Evolutionary conservation across 192 early-diverging fungal genomes (phyloP).

Genomic region (Podila epicladia): DNA sequence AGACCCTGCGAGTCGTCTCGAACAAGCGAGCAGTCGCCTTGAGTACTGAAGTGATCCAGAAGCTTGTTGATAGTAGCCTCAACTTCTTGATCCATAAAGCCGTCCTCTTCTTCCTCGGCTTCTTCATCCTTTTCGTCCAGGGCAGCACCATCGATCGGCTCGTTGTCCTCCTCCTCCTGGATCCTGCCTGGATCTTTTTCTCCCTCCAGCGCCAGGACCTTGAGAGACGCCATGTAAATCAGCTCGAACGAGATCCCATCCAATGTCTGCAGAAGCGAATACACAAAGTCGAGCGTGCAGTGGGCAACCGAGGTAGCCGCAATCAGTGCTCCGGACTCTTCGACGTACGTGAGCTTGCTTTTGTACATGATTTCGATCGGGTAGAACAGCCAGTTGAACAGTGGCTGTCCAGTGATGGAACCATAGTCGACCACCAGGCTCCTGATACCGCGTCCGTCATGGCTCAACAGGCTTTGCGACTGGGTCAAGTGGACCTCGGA

Average conservation of each 20-base stretch:
- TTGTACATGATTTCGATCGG: slow-evolving; percentile 40
- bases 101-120: slow-evolving; percentile 43
- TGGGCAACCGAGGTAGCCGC: slow-evolving; percentile 38
- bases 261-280: slow-evolving; percentile 41
- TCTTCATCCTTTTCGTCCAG: slow-evolving; percentile 10
- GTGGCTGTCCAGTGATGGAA: slow-evolving; percentile 36
- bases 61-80: slow-evolving; percentile 26
- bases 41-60: slow-evolving; percentile 45
- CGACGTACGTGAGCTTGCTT: slow-evolving; percentile 42
- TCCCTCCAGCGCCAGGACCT: slow-evolving; percentile 32
- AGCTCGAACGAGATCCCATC: slow-evolving; percentile 48
- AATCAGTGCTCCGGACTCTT: slow-evolving; percentile 44
- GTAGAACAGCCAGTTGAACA: slow-evolving; percentile 50
- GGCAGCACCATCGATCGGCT: not conserved
- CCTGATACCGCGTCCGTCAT: slow-evolving; percentile 40
- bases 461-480: slow-evolving; percentile 35
- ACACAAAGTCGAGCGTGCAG: slow-evolving; percentile 37
- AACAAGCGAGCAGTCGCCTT: slow-evolving; percentile 34
- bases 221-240: slow-evolving; percentile 38
- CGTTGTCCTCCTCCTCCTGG: slow-evolving; percentile 5
- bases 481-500: slow-evolving; percentile 15
- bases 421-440: slow-evolving; percentile 35
- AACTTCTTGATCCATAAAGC: slow-evolving; percentile 44
- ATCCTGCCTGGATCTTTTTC: slow-evolving; percentile 25
- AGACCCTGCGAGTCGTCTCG: slow-evolving; percentile 17